Percentiles rank a stretch among this genome's conserved stretches.
phyloP scores from a whole-genome alignment of 2,329 filamentous ascomycete species.

The Aspergillus texensis region DNA sequence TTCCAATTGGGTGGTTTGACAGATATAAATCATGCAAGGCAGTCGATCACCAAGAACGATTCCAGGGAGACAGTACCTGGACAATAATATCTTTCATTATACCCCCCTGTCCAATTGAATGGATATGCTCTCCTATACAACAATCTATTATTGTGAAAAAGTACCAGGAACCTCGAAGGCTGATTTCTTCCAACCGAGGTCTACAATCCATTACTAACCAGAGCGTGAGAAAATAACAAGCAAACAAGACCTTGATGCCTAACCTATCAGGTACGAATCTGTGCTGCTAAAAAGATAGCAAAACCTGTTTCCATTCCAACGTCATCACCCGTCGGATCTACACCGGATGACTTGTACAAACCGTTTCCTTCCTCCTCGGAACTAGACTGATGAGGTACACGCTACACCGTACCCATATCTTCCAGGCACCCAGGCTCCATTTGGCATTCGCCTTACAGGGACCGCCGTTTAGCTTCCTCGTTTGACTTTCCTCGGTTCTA shows the following conservation, averaged over 20 bases:
- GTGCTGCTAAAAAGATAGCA: background rate
- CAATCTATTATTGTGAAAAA: background rate
- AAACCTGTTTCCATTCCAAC: constrained; percentile 10
- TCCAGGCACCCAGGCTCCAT: too few relatives aligned
- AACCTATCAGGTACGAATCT: background rate
- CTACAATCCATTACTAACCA: too few relatives aligned
- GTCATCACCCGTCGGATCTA: constrained; percentile 5
- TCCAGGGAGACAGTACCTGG: background rate
- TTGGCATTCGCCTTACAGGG: too few relatives aligned
- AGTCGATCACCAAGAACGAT: background rate
- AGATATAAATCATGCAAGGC: constrained; percentile 4
- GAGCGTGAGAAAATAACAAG: background rate
- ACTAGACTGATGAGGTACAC: too few relatives aligned
- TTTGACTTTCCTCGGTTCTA: constrained; percentile 8
- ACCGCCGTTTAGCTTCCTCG: too few relatives aligned
- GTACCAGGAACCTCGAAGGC: too few relatives aligned
- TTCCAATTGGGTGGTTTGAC: constrained; percentile 2
- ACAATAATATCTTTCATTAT: background rate
- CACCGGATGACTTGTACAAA: background rate
- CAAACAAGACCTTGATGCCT: background rate
- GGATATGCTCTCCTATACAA: background rate
- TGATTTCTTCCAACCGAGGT: too few relatives aligned
- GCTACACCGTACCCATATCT: too few relatives aligned
- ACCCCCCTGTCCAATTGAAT: background rate
- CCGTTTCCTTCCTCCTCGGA: too few relatives aligned